phyloP scores from a whole-genome alignment of 2,329 filamentous ascomycete species.

The Sclerotinia spermophila region DNA sequence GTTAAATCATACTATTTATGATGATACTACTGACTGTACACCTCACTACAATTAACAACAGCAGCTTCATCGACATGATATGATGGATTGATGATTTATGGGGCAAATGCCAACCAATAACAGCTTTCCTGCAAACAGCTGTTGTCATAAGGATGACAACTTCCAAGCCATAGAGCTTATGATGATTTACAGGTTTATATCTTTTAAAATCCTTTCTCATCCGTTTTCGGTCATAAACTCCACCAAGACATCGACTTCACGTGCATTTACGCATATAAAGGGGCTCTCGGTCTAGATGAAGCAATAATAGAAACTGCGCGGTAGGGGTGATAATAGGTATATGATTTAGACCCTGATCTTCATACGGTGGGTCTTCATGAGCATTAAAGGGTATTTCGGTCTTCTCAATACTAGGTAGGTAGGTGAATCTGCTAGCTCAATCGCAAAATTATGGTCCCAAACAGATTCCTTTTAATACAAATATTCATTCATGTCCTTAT shows the following conservation, averaged over 20 bases:
- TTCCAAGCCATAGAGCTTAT: background rate
- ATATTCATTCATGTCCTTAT: slow-evolving; percentile 1
- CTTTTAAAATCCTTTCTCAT: background rate
- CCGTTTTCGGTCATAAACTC: background rate
- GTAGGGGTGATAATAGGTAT: background rate
- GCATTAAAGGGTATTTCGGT: background rate
- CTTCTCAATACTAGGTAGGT: background rate
- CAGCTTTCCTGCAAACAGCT: background rate
- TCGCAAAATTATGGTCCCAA: slow-evolving; percentile 13
- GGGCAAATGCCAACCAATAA: background rate
- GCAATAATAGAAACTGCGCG: background rate
- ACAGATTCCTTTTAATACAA: background rate
- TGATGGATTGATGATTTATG: background rate
- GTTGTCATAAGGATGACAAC: background rate
- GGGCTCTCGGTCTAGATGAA: background rate
- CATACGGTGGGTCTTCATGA: background rate
- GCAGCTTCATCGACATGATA: background rate
- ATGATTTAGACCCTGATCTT: slow-evolving; percentile 4
- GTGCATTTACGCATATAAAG: background rate
- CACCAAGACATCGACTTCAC: background rate
- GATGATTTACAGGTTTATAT: background rate
- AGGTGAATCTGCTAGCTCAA: slow-evolving; percentile 4
- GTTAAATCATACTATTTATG: background rate
- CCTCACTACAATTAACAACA: background rate
- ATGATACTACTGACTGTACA: background rate